A percentile compares a stretch with the other conserved stretches of the same genome.
Conservation (phyloP, 2,329 filamentous ascomycete genomes). For the Fusarium sulawesiense region DNA sequence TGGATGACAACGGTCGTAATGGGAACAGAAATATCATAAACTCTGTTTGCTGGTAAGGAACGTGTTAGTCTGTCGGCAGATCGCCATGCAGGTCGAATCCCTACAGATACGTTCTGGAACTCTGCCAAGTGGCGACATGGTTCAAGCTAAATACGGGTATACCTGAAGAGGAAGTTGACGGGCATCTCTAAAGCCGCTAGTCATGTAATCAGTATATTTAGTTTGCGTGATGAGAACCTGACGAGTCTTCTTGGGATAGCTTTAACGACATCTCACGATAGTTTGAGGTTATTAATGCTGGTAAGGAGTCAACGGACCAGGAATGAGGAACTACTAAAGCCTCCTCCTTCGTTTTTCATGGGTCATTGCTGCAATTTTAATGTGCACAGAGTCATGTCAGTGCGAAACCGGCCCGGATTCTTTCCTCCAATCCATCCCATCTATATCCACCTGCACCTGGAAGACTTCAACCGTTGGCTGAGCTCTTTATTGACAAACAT, state of each 20-base stretch:
- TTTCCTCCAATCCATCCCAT: constrained; percentile 12
- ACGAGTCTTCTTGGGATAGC: constrained; percentile 27
- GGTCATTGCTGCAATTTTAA: background rate
- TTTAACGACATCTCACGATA: constrained; percentile 3
- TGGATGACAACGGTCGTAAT: constrained; percentile 1
- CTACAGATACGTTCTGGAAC: constrained; percentile 22
- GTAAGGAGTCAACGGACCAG: constrained; percentile 17
- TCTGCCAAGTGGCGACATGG: constrained; percentile 28
- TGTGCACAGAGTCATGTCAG: constrained; percentile 7
- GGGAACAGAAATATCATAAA: constrained; percentile 18
- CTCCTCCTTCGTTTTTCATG: background rate
- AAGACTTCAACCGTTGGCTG: background rate
- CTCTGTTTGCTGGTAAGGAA: constrained; percentile 1
- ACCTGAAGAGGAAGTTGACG: constrained; percentile 34
- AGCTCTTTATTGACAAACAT: constrained; percentile 2
- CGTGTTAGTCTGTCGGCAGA: constrained; percentile 27
- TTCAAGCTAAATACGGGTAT: constrained; percentile 27
- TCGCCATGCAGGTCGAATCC: constrained; percentile 23
- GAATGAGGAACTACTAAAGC: constrained; percentile 2
- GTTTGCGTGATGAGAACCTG: constrained; percentile 13
- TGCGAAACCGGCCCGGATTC: constrained; percentile 19
- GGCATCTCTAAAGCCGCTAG: constrained; percentile 28
- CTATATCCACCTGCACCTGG: constrained; percentile 8
- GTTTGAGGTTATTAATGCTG: constrained; percentile 7
- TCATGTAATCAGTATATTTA: constrained; percentile 26